Base-by-base conservation (phyloP, 1,284 basidiomycete species). In the Ganoderma meredithae region DNA sequence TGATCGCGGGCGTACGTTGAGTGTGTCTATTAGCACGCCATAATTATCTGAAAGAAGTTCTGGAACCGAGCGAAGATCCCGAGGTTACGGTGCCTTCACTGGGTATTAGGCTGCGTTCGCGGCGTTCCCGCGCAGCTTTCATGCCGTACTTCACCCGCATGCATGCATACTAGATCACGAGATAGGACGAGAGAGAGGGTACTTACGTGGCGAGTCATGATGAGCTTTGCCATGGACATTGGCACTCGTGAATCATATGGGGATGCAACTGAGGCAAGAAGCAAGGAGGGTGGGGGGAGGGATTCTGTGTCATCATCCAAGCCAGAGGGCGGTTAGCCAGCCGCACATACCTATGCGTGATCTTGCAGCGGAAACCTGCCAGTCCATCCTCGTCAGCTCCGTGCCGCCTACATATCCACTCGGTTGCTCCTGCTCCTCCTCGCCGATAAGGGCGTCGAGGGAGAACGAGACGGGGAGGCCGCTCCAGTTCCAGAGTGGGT, bases 121-220 rank as follows among this genome's bases (percentile, higher is more conserved):
- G 61, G 60, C 58, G 58, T 39, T 60, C 39, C 58, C 39, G 58
- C 39, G 58, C 56, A 22, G 70, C 61, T 64, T 69, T 47, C 39
- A 68, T 62, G 64, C 70, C 68, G 70, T 31, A 39, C 22, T 70
- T 70, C 44, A 41, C 22, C 69, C 67, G 71, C 55, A 52, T 62
- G 55, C 66, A 44, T 55, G 63, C 47, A 60, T 49, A n/a, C 19
- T 19, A 6, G 31, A 66, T 71, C 74, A 73, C 72, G 63, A 63
- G 72, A 72, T 62, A 8, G 40, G 36, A 62, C 39, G 36, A 41
- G 39, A 60, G 1, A 13, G 1, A 13, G 31, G 66, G 60, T 69
- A 77, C 78, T 71, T 74, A 80, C 79, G 72, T 80, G 79, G 74
- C 78, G 75, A 60, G 77, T 76, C 77, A 80, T 79, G 67, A 80